A percentile compares a stretch with the other conserved stretches of the same genome.
Evolutionary conservation across 352 stramenopile species (phyloP).

Genomic region (Nothophytophthora sp.): DNA sequence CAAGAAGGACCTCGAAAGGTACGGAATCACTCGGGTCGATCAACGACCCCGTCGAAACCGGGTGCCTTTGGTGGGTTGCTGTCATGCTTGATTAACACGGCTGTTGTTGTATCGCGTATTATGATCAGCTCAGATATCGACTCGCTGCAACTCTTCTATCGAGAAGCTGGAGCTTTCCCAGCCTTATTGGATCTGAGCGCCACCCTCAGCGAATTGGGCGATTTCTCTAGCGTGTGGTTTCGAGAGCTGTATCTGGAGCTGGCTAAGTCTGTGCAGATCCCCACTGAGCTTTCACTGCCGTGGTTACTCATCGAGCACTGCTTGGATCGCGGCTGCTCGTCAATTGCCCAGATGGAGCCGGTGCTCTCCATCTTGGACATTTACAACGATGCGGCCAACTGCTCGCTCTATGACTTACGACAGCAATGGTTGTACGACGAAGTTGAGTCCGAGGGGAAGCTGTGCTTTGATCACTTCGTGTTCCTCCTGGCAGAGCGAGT

Average conservation of each 20-base stretch:
- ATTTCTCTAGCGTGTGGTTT: slow-evolving; percentile 82
- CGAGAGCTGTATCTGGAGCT: slow-evolving; percentile 84
- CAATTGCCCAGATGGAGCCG: slow-evolving; percentile 21
- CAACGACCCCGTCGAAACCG: too few species aligned
- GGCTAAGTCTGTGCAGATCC: slow-evolving; percentile 69
- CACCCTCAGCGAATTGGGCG: slow-evolving; percentile 46
- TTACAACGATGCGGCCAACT: slow-evolving; percentile 83
- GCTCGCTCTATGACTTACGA: slow-evolving; percentile 50
- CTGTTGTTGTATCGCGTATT: not conserved
- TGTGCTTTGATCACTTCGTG: slow-evolving; percentile 81
- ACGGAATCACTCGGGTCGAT: too few species aligned
- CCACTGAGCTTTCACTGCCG: slow-evolving; percentile 78
- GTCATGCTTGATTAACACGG: slow-evolving; percentile 4
- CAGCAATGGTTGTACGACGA: slow-evolving; percentile 82
- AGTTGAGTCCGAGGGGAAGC: slow-evolving; percentile 75
- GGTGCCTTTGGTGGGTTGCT: too few species aligned
- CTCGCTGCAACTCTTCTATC: slow-evolving; percentile 56
- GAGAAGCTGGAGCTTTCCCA: slow-evolving; percentile 41
- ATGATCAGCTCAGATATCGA: slow-evolving; percentile 61
- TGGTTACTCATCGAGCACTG: slow-evolving; percentile 79
- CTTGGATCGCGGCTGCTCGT: slow-evolving; percentile 37
- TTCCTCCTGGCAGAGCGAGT: slow-evolving; percentile 66
- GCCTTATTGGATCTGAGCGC: slow-evolving; percentile 56
- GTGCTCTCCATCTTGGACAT: slow-evolving; percentile 70
- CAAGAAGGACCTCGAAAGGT: slow-evolving; percentile 84